Evolutionary conservation across 768 basidiomycete genomes (phyloP).

Genomic region (Auriscalpium orientale): DNA sequence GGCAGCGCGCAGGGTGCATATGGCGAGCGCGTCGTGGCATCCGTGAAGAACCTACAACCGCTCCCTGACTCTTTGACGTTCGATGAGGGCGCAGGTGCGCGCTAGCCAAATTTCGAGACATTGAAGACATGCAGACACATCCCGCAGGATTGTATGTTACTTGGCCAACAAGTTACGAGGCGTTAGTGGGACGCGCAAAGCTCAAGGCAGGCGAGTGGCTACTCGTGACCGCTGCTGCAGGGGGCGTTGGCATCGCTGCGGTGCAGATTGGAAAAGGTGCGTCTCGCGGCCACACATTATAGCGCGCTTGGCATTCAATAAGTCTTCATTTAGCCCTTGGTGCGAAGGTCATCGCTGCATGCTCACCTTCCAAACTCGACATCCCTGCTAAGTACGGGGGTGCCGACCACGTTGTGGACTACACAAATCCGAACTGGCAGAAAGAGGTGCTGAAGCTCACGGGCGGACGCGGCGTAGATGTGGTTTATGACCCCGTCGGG

Average conservation of each 20-base stretch:
- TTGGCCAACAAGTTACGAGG: conserved; percentile 92
- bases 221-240: conserved; percentile 91
- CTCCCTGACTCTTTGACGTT: conserved; percentile 73
- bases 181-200: conserved; percentile 75
- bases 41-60: conserved; percentile 43
- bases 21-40: conserved; percentile 64
- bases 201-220: conserved; percentile 84
- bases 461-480: conserved; percentile 74
- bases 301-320: too few species aligned
- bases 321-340: conserved; percentile 53
- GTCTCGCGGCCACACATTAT: conserved; percentile 7
- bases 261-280: conserved; percentile 89
- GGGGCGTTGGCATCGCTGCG: conserved; percentile 89
- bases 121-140: too few species aligned
- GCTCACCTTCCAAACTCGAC: conserved; percentile 71
- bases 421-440: conserved; percentile 77
- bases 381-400: conserved; percentile 70
- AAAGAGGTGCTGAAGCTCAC: conserved; percentile 83
- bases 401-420: conserved; percentile 80
- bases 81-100: conserved; percentile 77
- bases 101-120: neutral
- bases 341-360: conserved; percentile 92
- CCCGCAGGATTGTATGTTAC: conserved; percentile 69
- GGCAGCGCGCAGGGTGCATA: conserved; percentile 74
- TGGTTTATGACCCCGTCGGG: conserved; percentile 85